phyloP scores from a whole-genome alignment of 2,329 filamentous ascomycete species.

The Fusarium albidum region DNA sequence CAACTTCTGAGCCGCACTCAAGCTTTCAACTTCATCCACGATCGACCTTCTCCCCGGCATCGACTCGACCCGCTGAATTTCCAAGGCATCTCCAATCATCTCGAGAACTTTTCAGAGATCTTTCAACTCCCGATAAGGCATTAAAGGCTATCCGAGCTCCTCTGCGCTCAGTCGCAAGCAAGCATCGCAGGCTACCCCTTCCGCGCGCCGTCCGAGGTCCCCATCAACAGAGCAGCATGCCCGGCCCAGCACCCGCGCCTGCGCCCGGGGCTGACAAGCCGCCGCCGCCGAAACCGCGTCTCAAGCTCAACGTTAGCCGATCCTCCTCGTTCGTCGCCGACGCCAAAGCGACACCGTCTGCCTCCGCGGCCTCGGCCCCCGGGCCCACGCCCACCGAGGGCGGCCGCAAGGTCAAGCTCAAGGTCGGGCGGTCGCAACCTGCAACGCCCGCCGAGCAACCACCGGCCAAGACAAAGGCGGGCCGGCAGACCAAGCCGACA shows the following conservation, averaged over 20 bases:
- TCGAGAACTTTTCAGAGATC: neutral
- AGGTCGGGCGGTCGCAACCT: slow-evolving; percentile 50
- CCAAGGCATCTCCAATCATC: neutral
- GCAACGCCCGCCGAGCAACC: slow-evolving; percentile 47
- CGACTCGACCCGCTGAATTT: neutral
- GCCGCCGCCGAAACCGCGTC: slow-evolving; percentile 47
- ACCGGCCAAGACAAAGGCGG: slow-evolving; percentile 65
- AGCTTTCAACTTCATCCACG: neutral
- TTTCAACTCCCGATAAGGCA: neutral
- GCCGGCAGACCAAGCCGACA: slow-evolving; percentile 66
- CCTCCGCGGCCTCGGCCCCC: slow-evolving; percentile 10
- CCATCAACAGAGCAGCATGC: slow-evolving; percentile 39
- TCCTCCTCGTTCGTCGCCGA: slow-evolving; percentile 47
- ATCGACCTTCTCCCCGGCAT: neutral
- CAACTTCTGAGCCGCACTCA: too few species aligned
- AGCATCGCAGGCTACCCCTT: slow-evolving; percentile 9
- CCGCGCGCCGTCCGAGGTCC: slow-evolving; percentile 6
- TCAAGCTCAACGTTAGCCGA: slow-evolving; percentile 51
- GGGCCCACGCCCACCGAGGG: slow-evolving; percentile 43
- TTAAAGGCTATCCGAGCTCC: neutral
- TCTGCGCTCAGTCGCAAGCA: slow-evolving; percentile 12
- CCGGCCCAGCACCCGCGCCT: slow-evolving; percentile 35
- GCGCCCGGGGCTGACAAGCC: slow-evolving; percentile 35
- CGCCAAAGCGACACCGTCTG: slow-evolving; percentile 28
- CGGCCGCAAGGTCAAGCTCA: slow-evolving; percentile 52